phyloP scores from a whole-genome alignment of 2,329 filamentous ascomycete species.

The Penicillium rolfsii region DNA sequence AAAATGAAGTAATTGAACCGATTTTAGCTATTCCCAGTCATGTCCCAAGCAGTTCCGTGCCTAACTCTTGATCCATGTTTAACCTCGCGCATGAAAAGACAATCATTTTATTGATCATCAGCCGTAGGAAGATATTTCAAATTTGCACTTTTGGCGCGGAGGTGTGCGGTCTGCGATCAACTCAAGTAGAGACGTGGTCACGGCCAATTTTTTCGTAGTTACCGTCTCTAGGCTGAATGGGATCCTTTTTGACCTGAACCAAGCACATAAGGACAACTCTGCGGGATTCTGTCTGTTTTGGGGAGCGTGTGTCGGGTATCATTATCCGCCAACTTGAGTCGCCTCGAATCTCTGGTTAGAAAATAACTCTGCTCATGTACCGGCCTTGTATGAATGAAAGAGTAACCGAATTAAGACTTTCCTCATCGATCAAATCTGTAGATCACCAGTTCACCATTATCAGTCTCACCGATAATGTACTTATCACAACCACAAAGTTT shows the following conservation, averaged over 20 bases:
- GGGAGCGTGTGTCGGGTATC: not conserved
- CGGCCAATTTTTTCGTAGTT: not conserved
- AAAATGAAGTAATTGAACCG: too few relatives aligned
- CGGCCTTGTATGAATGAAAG: not conserved
- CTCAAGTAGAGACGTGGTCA: not conserved
- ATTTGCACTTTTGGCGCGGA: not conserved
- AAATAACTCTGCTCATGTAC: not conserved
- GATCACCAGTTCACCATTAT: conserved; percentile 55
- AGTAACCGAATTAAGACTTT: not conserved
- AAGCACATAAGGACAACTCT: not conserved
- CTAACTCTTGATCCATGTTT: not conserved
- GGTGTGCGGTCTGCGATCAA: not conserved
- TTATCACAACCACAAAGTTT: conserved; percentile 63
- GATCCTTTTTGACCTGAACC: not conserved
- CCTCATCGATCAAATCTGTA: conserved; percentile 52
- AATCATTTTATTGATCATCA: not conserved
- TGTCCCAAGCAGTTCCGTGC: not conserved
- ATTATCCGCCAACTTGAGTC: not conserved
- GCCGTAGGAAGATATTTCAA: not conserved
- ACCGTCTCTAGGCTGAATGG: not conserved
- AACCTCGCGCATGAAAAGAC: not conserved
- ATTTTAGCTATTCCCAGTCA: too few relatives aligned
- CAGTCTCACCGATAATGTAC: conserved; percentile 65
- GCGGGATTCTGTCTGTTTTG: not conserved
- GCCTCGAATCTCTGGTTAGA: not conserved